Percentiles rank a stretch among this genome's conserved stretches.
phyloP scores from a whole-genome alignment of 148 eudicot species.

The Cornus controversa region DNA sequence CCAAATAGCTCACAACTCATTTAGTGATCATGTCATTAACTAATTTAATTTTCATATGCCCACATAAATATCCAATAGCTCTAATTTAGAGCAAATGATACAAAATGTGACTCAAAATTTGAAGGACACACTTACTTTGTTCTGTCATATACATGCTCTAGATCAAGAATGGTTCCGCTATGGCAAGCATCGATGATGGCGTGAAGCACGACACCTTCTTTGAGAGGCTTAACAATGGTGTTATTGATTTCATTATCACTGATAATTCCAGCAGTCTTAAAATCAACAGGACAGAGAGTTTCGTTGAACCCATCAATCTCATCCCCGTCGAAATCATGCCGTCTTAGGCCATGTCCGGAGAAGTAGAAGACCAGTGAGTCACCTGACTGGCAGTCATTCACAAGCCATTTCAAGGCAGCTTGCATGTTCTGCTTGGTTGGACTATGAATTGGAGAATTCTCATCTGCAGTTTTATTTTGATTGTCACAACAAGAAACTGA shows the following conservation, averaged over 20 bases:
- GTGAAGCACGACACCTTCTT: slow-evolving; percentile 63
- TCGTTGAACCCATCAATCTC: slow-evolving; percentile 71
- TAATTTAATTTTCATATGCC: too few relatives aligned
- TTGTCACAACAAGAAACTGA: neutral
- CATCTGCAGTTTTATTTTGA: slow-evolving; percentile 1
- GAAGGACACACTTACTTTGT: neutral
- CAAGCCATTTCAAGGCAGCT: slow-evolving; percentile 65
- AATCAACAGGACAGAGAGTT: slow-evolving; percentile 73
- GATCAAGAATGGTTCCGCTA: slow-evolving; percentile 76
- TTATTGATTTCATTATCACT: slow-evolving; percentile 60
- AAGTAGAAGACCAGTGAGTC: slow-evolving; percentile 77
- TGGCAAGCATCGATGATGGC: slow-evolving; percentile 75
- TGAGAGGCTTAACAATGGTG: slow-evolving; percentile 59
- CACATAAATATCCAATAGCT: too few relatives aligned
- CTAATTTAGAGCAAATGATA: too few relatives aligned
- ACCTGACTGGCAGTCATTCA: slow-evolving; percentile 51
- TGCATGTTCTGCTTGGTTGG: slow-evolving; percentile 69
- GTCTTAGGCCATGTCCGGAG: slow-evolving; percentile 77
- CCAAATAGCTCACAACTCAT: too few relatives aligned
- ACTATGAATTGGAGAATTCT: neutral
- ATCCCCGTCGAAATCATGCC: slow-evolving; percentile 44
- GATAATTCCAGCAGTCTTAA: slow-evolving; percentile 54
- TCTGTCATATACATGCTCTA: slow-evolving; percentile 11
- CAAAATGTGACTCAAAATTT: neutral
- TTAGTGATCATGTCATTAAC: neutral